Evolutionary conservation across 2,329 filamentous ascomycete genomes (phyloP), one percentile per base, ranked within the genome.

Genomic region (Diaporthe humulicola): DNA sequence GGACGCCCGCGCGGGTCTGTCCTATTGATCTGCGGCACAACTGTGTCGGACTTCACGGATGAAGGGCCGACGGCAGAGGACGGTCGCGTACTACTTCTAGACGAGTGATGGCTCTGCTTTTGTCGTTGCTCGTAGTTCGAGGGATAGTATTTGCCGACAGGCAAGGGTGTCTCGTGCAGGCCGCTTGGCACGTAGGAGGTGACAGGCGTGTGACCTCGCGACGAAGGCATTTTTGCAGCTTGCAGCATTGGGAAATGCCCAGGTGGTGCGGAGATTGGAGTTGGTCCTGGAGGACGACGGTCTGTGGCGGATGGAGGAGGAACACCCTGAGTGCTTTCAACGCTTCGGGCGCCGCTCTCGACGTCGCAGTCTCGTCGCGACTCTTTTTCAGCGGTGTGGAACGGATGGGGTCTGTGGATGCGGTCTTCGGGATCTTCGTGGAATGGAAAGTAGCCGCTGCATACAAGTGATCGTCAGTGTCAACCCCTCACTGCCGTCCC

Each of bases 121-220:
- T 73, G 60, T 58, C 73, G 79, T 50, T 76, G 60, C 77, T 90
- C 88, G 78, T 91, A 92, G 81, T 92, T 92, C 36, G 89, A 88
- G 0, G 90, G 90, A 74, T 92, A 91, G 78, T 92, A 92, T 81
- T 92, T 92, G 33, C 90, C 90, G 82, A 91, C 84, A 0, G 90
- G 88, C 42, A 90, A 81, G 5, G 85, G 81, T 48, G 81, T 85
- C 50, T 86, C 86, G 67, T 87, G 85, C 50, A 87, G 83, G 12
- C 57, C 88, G 36, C 85, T 86, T 9, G 88, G 87, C 42, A 88
- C 83, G 75, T 89, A 90, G 1, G 88, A 88, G 12, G 88, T 82
- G 48, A 89, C 85, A 9, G 88, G 87, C 9, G 86, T 86, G 77
- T 83, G 84, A 40, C 83, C 76, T 14, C 77, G 77, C 10, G 82